phyloP scores from a whole-genome alignment of 148 eudicot genomes.

The Selenicereus undatus region DNA sequence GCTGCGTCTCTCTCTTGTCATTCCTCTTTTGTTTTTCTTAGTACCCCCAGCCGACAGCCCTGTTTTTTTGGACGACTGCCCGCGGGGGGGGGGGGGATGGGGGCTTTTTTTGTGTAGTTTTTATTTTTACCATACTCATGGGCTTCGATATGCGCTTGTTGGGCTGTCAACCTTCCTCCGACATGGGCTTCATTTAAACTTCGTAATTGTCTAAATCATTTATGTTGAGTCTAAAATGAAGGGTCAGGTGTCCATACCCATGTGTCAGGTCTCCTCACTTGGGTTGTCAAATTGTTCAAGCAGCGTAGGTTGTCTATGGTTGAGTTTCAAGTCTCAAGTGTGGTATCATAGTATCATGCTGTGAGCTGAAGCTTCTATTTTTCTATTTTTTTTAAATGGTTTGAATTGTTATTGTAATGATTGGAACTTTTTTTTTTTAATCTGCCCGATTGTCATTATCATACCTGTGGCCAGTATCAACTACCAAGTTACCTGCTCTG shows the following conservation, averaged over 20 bases:
- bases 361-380: too few species aligned
- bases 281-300: not conserved
- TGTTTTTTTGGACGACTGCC: too few species aligned
- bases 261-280: not conserved
- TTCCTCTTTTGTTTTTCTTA: too few species aligned
- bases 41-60: too few species aligned
- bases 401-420: too few species aligned
- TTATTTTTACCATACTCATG: not conserved
- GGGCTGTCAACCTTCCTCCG: not conserved
- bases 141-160: not conserved
- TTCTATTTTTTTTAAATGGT: too few species aligned
- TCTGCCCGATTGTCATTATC: not conserved
- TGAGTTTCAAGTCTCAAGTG: not conserved
- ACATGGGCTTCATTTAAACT: not conserved
- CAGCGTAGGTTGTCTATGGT: not conserved
- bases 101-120: too few species aligned
- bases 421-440: too few species aligned
- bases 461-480: not conserved
- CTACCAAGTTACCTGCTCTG: not conserved
- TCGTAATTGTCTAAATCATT: too few species aligned
- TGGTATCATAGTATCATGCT: not conserved
- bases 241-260: not conserved
- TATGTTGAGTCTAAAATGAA: not conserved
- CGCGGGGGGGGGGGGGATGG: too few species aligned
- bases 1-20: too few species aligned